Percentiles rank a stretch among this genome's conserved stretches.
Evolutionary conservation across 2,329 filamentous ascomycete genomes (phyloP).

Genomic region (Bipolaris cookei): DNA sequence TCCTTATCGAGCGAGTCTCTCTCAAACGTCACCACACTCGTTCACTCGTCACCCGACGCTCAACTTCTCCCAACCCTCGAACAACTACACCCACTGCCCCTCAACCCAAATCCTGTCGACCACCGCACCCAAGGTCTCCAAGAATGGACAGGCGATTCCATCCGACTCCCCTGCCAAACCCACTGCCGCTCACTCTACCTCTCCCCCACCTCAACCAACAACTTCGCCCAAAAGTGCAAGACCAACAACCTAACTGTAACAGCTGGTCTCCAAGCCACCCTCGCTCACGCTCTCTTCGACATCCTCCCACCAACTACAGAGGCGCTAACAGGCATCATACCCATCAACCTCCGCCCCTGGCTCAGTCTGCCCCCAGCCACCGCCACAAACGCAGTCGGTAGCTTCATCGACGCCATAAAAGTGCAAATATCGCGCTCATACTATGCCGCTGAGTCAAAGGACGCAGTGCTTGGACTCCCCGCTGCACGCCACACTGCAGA

Average conservation of each 20-base stretch:
- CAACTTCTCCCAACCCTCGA: conserved; percentile 51
- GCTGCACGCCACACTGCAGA: background rate
- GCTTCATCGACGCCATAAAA: conserved; percentile 21
- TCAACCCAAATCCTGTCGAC: conserved; percentile 25
- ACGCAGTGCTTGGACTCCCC: background rate
- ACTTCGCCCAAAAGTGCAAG: conserved; percentile 43
- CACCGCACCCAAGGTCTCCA: background rate
- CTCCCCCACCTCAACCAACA: conserved; percentile 31
- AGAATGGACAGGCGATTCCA: conserved; percentile 31
- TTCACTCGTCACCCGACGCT: background rate
- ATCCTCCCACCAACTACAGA: conserved; percentile 39
- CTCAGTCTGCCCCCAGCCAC: conserved; percentile 31
- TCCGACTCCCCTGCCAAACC: conserved; percentile 29
- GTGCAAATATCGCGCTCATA: conserved; percentile 5
- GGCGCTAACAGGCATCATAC: conserved; percentile 38
- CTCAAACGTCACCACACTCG: background rate
- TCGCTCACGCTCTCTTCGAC: conserved; percentile 47
- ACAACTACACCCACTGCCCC: conserved; percentile 44
- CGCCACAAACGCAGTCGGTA: conserved; percentile 26
- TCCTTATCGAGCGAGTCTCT: conserved; percentile 11
- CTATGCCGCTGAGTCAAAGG: background rate
- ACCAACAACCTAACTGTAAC: conserved; percentile 48
- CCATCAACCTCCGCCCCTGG: conserved; percentile 45
- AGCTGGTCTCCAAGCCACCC: conserved; percentile 42
- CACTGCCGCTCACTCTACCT: conserved; percentile 40